These are phyloP conservation scores for Myxozyma neglecta DNA, from an alignment of 805 yeast species.

Conservation along the genomic window DNA sequence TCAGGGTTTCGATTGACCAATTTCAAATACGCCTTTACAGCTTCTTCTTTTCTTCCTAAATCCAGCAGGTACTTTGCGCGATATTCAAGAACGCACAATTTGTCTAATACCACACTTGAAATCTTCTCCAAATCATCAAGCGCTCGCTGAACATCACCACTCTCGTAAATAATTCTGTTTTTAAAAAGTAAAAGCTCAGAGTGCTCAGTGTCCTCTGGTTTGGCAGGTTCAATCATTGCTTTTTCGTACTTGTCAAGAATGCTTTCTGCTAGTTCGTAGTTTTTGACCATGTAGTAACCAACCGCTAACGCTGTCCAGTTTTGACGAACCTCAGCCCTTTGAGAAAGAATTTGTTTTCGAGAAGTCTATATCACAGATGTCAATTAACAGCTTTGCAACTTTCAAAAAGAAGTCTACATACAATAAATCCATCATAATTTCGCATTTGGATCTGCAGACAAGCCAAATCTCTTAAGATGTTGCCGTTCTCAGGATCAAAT, in stretches of 20 bases:
- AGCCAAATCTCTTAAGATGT: conserved; percentile 78
- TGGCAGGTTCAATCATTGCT: conserved; percentile 62
- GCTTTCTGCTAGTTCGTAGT: conserved; percentile 65
- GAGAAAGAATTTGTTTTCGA: conserved; percentile 67
- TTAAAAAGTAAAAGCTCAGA: conserved; percentile 79
- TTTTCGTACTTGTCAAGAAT: conserved; percentile 76
- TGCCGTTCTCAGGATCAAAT: conserved; percentile 74
- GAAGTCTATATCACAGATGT: conserved; percentile 40
- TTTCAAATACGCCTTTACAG: conserved; percentile 65
- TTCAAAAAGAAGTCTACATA: conserved; percentile 5
- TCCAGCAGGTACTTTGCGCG: conserved; percentile 63
- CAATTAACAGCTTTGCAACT: background rate
- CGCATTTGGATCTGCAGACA: conserved; percentile 77
- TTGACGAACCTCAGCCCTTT: conserved; percentile 78
- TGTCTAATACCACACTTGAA: conserved; percentile 56
- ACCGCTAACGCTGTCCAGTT: conserved; percentile 88
- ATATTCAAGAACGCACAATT: conserved; percentile 60
- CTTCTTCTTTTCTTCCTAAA: conserved; percentile 59
- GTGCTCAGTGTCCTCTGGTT: conserved; percentile 54
- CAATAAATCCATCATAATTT: conserved; percentile 62
- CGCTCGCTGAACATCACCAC: conserved; percentile 66
- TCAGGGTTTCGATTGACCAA: conserved; percentile 86
- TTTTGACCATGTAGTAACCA: conserved; percentile 75
- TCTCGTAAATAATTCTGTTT: conserved; percentile 60
- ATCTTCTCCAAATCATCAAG: conserved; percentile 56